Evolutionary conservation across 78 protist genomes (phyloP), one percentile per base, ranked within the genome.

Genomic region (Creolimax fragrantissima): DNA sequence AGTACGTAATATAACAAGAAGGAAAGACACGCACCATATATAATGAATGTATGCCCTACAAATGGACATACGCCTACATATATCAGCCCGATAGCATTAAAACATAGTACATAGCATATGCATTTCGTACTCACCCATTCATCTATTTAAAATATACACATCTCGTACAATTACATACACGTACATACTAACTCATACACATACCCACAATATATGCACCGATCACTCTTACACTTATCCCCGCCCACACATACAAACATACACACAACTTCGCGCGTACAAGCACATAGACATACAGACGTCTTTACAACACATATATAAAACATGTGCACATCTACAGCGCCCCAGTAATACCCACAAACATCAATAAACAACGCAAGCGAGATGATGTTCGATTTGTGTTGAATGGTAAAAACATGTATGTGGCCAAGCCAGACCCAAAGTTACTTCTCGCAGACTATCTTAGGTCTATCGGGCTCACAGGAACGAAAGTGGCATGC

Each of bases 401-500:
- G 24, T 24, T 58, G 39, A 58, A 58, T 24, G 74, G 74, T 24
- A 58, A 58, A 58, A 17, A 17, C 74, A 58, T 58, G 39, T 32
- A 17, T 24, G 74, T 58, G 74, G 39, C 11, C 11, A 17, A 58
- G 74, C 74, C 74, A 58, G 88, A 84, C 88, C 88, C 88, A 84
- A 42, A 37, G 2, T 24, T 84, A 17, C 17, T 37, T n/a, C 2
- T 84, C 11, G 88, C 45, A 11, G 88, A 84, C 88, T 84, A 84
- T 24, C 41, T 84, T 32, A 17, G 88, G 2, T 17, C 11, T 24
- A 37, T 2, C 11, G 88, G 88, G 39, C 90, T 95, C 45, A 94
- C 94, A 6, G 99, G 99, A 3, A 96, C 98, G 24, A 97, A 98
- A 85, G 90, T 93, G 2, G 97, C 96, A 2, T 97, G 98, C 93